These are phyloP conservation scores for Chaetomium olivaceum DNA, from an alignment of 2,329 filamentous ascomycete species.

Conservation along the genomic window DNA sequence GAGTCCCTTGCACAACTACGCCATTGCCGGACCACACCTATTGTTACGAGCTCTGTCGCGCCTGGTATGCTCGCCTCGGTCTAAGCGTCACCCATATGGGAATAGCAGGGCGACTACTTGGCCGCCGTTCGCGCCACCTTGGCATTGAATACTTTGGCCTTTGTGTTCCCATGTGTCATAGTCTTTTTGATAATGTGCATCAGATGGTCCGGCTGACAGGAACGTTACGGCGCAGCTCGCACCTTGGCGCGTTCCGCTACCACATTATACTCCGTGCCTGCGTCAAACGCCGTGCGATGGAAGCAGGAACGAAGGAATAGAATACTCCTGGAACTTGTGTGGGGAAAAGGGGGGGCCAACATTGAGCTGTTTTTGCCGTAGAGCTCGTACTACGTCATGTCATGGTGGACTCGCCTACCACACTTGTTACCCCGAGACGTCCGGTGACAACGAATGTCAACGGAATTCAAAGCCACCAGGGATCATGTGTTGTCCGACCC, in stretches of 20 bases:
- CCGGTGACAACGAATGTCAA: background rate
- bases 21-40: background rate
- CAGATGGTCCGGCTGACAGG: constrained; percentile 28
- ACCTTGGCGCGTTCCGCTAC: constrained; percentile 20
- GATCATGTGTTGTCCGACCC: background rate
- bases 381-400: background rate
- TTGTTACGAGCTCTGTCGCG: background rate
- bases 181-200: constrained; percentile 4
- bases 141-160: constrained; percentile 7
- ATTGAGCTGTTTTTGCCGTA: background rate
- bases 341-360: background rate
- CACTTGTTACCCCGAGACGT: background rate
- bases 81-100: background rate
- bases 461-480: background rate
- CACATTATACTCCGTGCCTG: constrained; percentile 8
- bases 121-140: background rate
- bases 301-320: background rate
- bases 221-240: constrained; percentile 19
- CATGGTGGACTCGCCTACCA: background rate
- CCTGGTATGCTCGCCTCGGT: constrained; percentile 1
- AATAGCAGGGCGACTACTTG: background rate
- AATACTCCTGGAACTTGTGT: background rate
- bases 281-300: background rate
- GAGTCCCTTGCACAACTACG: background rate
- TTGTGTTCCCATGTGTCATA: constrained; percentile 24